A percentile compares a stretch with the other conserved stretches of the same genome.
phyloP scores from a whole-genome alignment of 73 alveolate species.

The Stentor roeselii region DNA sequence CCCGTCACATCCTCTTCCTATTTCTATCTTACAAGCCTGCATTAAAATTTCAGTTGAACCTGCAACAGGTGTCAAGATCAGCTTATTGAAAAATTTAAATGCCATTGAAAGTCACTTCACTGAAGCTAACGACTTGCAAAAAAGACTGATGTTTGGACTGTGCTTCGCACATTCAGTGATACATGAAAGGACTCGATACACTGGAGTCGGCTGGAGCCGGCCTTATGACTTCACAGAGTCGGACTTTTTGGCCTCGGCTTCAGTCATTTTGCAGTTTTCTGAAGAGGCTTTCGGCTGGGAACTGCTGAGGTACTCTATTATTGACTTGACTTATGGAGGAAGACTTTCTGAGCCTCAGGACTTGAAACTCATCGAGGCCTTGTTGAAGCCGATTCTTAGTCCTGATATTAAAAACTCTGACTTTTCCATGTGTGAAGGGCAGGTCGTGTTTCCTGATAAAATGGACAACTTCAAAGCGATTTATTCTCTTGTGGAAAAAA shows the following conservation, averaged over 20 bases:
- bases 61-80: slow-evolving; percentile 78
- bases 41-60: slow-evolving; percentile 91
- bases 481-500: background rate
- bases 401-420: slow-evolving; percentile 82
- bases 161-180: slow-evolving; percentile 99
- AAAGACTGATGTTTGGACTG: slow-evolving; percentile 96
- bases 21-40: slow-evolving; percentile 76
- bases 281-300: slow-evolving; percentile 96
- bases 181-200: slow-evolving; percentile 98
- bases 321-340: slow-evolving; percentile 99
- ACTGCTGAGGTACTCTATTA: slow-evolving; percentile 97
- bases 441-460: background rate
- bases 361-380: slow-evolving; percentile 91
- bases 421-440: slow-evolving; percentile 63
- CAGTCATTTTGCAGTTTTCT: slow-evolving; percentile 84
- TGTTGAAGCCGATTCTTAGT: slow-evolving; percentile 83
- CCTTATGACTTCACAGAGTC: slow-evolving; percentile 89
- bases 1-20: slow-evolving; percentile 91
- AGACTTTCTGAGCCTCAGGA: slow-evolving; percentile 99
- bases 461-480: slow-evolving; percentile 26
- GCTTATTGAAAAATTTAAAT: slow-evolving; percentile 67
- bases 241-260: slow-evolving; percentile 84
- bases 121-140: slow-evolving; percentile 90
- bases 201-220: slow-evolving; percentile 97
- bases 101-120: slow-evolving; percentile 88